phyloP scores from a whole-genome alignment of 768 basidiomycete genomes.

The Termitomyces sp. region DNA sequence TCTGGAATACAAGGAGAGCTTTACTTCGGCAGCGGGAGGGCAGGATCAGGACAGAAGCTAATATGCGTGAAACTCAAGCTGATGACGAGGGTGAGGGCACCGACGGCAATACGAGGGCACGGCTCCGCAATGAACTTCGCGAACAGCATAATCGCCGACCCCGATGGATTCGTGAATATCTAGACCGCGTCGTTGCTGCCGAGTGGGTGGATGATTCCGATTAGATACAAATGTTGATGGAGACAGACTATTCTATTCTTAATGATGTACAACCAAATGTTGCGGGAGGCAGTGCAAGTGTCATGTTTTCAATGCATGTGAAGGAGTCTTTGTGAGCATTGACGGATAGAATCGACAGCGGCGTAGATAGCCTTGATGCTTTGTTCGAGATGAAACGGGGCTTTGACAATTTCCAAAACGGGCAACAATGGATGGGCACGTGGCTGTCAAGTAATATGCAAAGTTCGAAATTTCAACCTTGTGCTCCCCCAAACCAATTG shows the following conservation, averaged over 20 bases:
- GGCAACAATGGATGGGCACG: conserved; percentile 15
- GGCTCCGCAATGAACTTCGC: conserved; percentile 38
- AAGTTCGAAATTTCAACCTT: conserved; percentile 16
- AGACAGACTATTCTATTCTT: conserved; percentile 12
- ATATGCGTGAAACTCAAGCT: conserved; percentile 29
- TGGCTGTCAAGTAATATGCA: conserved; percentile 4
- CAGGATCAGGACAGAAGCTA: conserved; percentile 60
- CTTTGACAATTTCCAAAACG: conserved; percentile 1
- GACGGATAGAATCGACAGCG: neutral
- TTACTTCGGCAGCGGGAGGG: conserved; percentile 61
- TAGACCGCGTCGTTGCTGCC: conserved; percentile 54
- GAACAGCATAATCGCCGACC: conserved; percentile 48
- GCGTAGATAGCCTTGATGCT: neutral
- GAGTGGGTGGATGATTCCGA: conserved; percentile 70
- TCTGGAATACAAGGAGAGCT: conserved; percentile 63
- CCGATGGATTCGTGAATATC: conserved; percentile 59
- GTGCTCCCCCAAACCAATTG: neutral
- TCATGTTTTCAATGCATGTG: neutral
- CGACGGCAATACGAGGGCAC: conserved; percentile 24
- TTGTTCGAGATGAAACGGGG: conserved; percentile 13
- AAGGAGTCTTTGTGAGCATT: neutral
- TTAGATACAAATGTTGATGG: conserved; percentile 19
- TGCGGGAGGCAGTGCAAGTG: neutral
- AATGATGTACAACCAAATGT: conserved; percentile 15
- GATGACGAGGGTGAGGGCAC: conserved; percentile 25